These are phyloP conservation scores for Colletotrichum sp. DNA, from an alignment of 2,329 filamentous ascomycete genomes.

Conservation along the genomic window DNA sequence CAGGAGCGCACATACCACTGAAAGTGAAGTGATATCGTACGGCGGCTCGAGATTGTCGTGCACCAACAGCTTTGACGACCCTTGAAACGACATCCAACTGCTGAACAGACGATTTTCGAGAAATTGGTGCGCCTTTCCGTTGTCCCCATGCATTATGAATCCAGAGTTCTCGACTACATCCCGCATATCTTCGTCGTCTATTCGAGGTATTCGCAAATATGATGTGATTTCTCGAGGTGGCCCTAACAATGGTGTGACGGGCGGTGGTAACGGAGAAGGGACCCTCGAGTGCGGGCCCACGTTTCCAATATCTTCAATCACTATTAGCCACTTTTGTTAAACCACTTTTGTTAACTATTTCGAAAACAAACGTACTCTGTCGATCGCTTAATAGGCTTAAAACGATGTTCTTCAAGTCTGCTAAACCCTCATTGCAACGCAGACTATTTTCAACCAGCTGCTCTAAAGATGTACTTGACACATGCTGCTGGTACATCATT, in stretches of 20 bases:
- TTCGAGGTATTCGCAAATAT: neutral
- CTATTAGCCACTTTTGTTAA: neutral
- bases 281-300: neutral
- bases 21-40: neutral
- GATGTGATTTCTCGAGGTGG: neutral
- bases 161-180: neutral
- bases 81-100: neutral
- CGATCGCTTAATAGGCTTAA: neutral
- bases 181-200: neutral
- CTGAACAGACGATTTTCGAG: neutral
- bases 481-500: neutral
- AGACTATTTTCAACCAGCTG: neutral
- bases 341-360: fast-evolving
- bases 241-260: neutral
- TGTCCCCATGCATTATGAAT: neutral
- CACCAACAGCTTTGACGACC: neutral
- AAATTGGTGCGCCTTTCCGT: neutral
- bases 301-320: neutral
- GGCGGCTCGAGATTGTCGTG: neutral
- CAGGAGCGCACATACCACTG: neutral
- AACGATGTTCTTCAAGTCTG: neutral
- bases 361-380: neutral
- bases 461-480: neutral
- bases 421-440: neutral
- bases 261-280: neutral